A percentile compares a stretch with the other conserved stretches of the same genome.
Conservation (phyloP, 2,329 filamentous ascomycete genomes). For the Bretziella fagacearum region DNA sequence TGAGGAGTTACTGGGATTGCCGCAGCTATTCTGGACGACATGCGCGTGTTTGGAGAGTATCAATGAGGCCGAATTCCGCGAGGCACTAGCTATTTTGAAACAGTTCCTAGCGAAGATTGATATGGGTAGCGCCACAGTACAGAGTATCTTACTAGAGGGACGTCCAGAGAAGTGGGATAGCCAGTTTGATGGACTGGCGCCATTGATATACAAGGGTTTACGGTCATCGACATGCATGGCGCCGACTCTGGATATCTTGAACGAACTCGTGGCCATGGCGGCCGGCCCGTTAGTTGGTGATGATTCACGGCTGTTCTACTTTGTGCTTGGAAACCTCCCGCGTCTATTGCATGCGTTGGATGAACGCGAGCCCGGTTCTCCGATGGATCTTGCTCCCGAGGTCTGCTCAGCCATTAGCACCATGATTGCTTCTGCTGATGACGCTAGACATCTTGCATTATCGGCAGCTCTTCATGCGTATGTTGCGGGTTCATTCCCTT, state of each 20-base stretch:
- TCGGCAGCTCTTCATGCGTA: constrained; percentile 54
- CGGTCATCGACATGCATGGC: constrained; percentile 72
- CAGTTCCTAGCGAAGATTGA: constrained; percentile 73
- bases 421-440: constrained; percentile 55
- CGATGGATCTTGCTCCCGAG: background rate
- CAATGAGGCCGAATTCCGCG: constrained; percentile 86
- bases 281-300: constrained; percentile 68
- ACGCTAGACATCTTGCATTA: constrained; percentile 50
- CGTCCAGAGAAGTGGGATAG: constrained; percentile 82
- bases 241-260: constrained; percentile 57
- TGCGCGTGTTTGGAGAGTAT: constrained; percentile 94
- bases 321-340: constrained; percentile 81
- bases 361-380: constrained; percentile 26
- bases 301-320: constrained; percentile 66
- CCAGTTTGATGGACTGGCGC: constrained; percentile 68
- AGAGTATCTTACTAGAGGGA: constrained; percentile 52
- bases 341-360: constrained; percentile 70
- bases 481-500: constrained; percentile 46
- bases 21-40: constrained; percentile 94
- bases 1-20: constrained; percentile 69
- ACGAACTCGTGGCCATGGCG: constrained; percentile 62
- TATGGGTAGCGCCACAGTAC: constrained; percentile 51
- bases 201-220: constrained; percentile 77
- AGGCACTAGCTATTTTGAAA: constrained; percentile 81
- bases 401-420: constrained; percentile 48